phyloP scores from a whole-genome alignment of 1,139 yeast species.

The Hansenula lynferdii region DNA sequence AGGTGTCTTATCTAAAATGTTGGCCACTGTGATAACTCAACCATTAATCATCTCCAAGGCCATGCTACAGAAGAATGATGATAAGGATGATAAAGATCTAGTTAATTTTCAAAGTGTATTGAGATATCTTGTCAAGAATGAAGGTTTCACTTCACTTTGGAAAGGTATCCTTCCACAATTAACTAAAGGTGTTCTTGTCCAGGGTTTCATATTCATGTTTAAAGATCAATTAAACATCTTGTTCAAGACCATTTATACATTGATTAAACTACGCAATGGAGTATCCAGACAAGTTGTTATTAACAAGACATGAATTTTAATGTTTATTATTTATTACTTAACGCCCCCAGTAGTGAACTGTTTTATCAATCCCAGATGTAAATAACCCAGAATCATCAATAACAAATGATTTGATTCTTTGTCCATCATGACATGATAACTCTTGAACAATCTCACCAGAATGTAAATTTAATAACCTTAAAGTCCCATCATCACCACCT shows the following conservation, averaged over 20 bases:
- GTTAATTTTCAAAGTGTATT: slow-evolving; percentile 51
- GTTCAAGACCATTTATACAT: slow-evolving; percentile 11
- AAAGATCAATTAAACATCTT: slow-evolving; percentile 26
- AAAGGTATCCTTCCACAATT: slow-evolving; percentile 82
- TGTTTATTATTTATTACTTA: no score
- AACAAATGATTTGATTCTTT: slow-evolving; percentile 46
- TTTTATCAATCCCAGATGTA: slow-evolving; percentile 43
- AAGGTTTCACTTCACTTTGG: slow-evolving; percentile 56
- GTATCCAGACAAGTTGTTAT: not conserved
- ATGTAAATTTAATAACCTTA: slow-evolving; percentile 52
- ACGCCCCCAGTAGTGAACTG: slow-evolving; percentile 23
- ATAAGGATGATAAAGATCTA: slow-evolving; percentile 28
- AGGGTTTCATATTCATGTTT: slow-evolving; percentile 80
- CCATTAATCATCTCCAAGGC: slow-evolving; percentile 85
- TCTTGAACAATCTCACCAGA: slow-evolving; percentile 31
- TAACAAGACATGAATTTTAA: not conserved
- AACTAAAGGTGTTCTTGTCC: slow-evolving; percentile 78
- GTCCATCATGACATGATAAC: slow-evolving; percentile 27
- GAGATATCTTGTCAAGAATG: slow-evolving; percentile 40
- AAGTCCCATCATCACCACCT: slow-evolving; percentile 63
- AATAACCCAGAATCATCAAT: slow-evolving; percentile 33
- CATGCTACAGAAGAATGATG: slow-evolving; percentile 58
- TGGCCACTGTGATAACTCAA: slow-evolving; percentile 79
- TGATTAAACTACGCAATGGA: slow-evolving; percentile 5
- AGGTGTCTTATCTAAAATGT: slow-evolving; percentile 75